These are phyloP conservation scores for Ophiosphaerella narmari DNA, from an alignment of 2,329 filamentous ascomycete species.

Conservation along the genomic window DNA sequence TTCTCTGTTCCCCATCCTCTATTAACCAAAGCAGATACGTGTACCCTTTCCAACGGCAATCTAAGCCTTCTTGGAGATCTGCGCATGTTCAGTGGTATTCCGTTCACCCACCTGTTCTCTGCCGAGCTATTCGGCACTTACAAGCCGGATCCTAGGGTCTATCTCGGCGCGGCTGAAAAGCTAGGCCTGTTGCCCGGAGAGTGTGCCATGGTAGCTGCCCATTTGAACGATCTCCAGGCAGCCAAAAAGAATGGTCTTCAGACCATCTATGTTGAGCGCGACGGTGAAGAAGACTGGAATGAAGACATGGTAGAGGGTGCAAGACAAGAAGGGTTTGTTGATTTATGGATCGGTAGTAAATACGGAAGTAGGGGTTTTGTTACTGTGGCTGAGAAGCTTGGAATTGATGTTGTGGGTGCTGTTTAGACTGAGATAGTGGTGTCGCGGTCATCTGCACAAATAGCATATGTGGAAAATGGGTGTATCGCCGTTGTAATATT, in stretches of 20 bases:
- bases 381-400: slow-evolving; percentile 48
- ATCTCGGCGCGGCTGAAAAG: slow-evolving; percentile 67
- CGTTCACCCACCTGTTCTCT: slow-evolving; percentile 67
- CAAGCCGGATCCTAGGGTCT: slow-evolving; percentile 72
- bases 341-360: slow-evolving; percentile 54
- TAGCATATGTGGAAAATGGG: too few relatives aligned
- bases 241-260: slow-evolving; percentile 68
- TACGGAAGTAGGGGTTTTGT: slow-evolving; percentile 56
- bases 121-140: slow-evolving; percentile 74
- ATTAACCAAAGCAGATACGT: slow-evolving; percentile 49
- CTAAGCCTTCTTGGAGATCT: slow-evolving; percentile 68
- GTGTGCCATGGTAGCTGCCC: slow-evolving; percentile 78
- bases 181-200: slow-evolving; percentile 63
- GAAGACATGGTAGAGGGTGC: slow-evolving; percentile 56
- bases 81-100: slow-evolving; percentile 60
- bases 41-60: slow-evolving; percentile 79
- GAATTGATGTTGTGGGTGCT: slow-evolving; percentile 20
- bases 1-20: neutral
- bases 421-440: slow-evolving; percentile 13
- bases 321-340: slow-evolving; percentile 64
- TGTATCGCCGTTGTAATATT: too few relatives aligned
- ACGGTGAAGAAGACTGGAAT: slow-evolving; percentile 66
- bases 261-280: slow-evolving; percentile 75
- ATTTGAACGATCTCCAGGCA: slow-evolving; percentile 69
- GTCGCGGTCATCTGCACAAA: neutral